Evolutionary conservation across 495 filamentous ascomycete species (phyloP).

Genomic region (Thozetella sp.): DNA sequence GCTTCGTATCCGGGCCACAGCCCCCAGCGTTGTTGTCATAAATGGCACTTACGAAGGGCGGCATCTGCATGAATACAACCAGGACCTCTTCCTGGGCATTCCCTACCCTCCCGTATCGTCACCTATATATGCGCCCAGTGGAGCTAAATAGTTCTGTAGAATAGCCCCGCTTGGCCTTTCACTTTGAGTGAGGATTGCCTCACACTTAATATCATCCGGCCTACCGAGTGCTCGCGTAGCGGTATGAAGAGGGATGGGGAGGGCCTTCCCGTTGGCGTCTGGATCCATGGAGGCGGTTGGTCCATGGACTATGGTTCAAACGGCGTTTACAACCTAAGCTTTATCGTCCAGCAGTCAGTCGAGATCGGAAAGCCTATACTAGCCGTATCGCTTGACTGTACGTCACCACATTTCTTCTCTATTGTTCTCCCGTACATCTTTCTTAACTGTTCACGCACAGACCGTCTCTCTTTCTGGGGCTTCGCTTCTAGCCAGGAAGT

Average conservation of each 20-base stretch:
- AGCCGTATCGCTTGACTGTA: constrained; percentile 40
- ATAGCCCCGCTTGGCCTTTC: constrained; percentile 43
- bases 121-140: constrained; percentile 35
- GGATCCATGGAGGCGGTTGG: constrained; percentile 60
- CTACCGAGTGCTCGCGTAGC: constrained; percentile 3
- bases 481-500: constrained; percentile 41
- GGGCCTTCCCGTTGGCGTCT: constrained; percentile 47
- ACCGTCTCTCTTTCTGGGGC: constrained; percentile 60
- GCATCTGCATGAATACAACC: constrained; percentile 36
- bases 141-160: constrained; percentile 41
- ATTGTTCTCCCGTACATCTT: neutral
- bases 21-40: constrained; percentile 8
- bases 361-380: constrained; percentile 28
- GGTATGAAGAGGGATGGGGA: neutral
- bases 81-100: constrained; percentile 55
- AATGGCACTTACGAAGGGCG: constrained; percentile 47
- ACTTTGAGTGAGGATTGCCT: constrained; percentile 41
- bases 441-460: neutral
- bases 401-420: neutral
- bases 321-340: constrained; percentile 53
- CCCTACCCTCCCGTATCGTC: constrained; percentile 48
- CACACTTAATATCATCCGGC: constrained; percentile 28
- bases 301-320: constrained; percentile 46
- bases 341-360: constrained; percentile 34
- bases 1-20: neutral